Percentiles rank a stretch among this genome's conserved stretches.
Evolutionary conservation across 768 basidiomycete genomes (phyloP).

Genomic region (Lyophyllum atratum): DNA sequence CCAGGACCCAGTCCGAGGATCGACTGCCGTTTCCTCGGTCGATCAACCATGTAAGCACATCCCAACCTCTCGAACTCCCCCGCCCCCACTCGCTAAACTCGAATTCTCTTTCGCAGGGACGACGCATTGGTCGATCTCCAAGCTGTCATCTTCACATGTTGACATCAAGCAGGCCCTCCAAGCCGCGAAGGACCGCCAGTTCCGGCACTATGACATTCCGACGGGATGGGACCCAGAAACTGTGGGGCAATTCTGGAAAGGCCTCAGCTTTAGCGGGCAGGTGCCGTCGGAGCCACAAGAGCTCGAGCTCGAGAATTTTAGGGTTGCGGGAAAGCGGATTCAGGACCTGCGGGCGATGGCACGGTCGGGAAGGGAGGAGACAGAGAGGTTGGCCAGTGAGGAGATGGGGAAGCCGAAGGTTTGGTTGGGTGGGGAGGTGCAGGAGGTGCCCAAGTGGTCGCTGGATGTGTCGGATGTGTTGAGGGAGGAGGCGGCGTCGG

Average conservation of each 20-base stretch:
- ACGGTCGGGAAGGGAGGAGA: slow-evolving; percentile 43
- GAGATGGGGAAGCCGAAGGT: slow-evolving; percentile 49
- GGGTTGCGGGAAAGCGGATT: slow-evolving; percentile 33
- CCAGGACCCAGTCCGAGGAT: slow-evolving; percentile 38
- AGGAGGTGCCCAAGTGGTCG: slow-evolving; percentile 6
- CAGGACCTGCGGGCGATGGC: slow-evolving; percentile 47
- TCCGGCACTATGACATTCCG: slow-evolving; percentile 49
- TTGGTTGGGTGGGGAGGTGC: slow-evolving; percentile 32
- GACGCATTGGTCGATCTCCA: slow-evolving; percentile 56
- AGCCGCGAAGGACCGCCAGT: slow-evolving; percentile 42
- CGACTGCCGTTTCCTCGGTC: slow-evolving; percentile 29
- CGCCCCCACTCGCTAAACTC: neutral
- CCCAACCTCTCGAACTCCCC: neutral
- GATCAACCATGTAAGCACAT: slow-evolving; percentile 30
- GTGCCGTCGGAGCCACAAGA: slow-evolving; percentile 25
- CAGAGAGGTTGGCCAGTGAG: slow-evolving; percentile 32
- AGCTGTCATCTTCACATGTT: slow-evolving; percentile 30
- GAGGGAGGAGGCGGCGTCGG: neutral
- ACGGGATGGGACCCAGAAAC: slow-evolving; percentile 43
- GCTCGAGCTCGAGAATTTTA: slow-evolving; percentile 35
- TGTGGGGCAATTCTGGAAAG: slow-evolving; percentile 48
- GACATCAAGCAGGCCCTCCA: slow-evolving; percentile 39
- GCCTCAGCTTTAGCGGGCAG: slow-evolving; percentile 42
- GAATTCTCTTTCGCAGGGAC: slow-evolving; percentile 47
- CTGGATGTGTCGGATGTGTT: neutral